Percentiles rank a stretch among this genome's conserved stretches.
These are phyloP conservation scores for Colletotrichum sojae DNA, from an alignment of 2,329 filamentous ascomycete species.

Conservation along the genomic window DNA sequence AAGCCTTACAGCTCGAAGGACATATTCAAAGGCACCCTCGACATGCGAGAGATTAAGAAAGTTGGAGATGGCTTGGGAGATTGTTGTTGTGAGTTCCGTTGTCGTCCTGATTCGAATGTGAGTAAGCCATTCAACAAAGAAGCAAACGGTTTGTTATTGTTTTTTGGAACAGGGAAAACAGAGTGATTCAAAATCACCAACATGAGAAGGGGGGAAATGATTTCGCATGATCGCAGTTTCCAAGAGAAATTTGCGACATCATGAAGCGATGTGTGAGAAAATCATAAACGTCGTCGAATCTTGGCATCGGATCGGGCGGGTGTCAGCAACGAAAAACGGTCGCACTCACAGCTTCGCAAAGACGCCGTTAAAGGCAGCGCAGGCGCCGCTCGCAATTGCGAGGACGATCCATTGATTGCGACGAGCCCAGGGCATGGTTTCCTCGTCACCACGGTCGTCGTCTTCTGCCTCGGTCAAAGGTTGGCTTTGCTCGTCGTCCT, in stretches of 20 bases:
- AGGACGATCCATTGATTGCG: constrained; percentile 74
- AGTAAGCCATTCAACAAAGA: constrained; percentile 27
- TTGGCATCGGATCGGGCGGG: constrained; percentile 13
- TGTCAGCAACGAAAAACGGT: neutral
- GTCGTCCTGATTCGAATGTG: constrained; percentile 61
- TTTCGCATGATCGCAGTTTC: too few relatives aligned
- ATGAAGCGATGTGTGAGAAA: too few relatives aligned
- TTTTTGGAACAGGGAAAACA: too few relatives aligned
- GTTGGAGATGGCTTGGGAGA: constrained; percentile 61
- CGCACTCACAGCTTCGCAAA: constrained; percentile 83
- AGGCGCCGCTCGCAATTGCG: constrained; percentile 81
- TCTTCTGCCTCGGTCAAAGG: constrained; percentile 18
- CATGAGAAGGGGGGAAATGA: too few relatives aligned
- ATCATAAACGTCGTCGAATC: neutral
- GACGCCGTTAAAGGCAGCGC: constrained; percentile 85
- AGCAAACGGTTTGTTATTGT: neutral
- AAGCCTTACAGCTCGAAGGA: constrained; percentile 63
- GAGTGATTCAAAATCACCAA: too few relatives aligned
- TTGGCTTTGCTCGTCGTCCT: constrained; percentile 30
- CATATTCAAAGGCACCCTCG: constrained; percentile 61
- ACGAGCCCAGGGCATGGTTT: constrained; percentile 45
- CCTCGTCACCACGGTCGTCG: neutral
- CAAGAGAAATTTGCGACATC: too few relatives aligned
- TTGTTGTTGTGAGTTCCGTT: constrained; percentile 65
- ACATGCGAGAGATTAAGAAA: constrained; percentile 59